phyloP scores from a whole-genome alignment of 257 asterid species.

The Leptodermis oblonga region DNA sequence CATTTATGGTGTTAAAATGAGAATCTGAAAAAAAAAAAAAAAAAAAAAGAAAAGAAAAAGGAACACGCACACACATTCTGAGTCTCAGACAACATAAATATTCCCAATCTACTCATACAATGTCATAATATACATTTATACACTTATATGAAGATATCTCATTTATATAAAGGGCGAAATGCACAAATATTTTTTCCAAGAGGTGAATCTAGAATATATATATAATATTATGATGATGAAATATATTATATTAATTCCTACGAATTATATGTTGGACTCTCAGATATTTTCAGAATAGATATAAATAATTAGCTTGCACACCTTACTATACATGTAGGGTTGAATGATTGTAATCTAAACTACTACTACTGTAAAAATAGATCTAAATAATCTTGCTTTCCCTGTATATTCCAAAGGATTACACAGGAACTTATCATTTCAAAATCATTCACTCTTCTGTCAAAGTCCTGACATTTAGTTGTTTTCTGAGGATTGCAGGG shows the following conservation, averaged over 20 bases:
- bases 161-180: background rate
- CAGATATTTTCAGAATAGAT: background rate
- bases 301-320: background rate
- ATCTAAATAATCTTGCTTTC: background rate
- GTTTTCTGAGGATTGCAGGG: background rate
- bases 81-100: conserved; percentile 5
- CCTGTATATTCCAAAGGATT: background rate
- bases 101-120: background rate
- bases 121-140: background rate
- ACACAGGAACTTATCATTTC: background rate
- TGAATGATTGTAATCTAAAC: background rate
- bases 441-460: background rate
- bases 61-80: too few species aligned
- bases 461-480: background rate
- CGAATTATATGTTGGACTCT: background rate
- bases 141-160: background rate
- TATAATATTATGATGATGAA: background rate
- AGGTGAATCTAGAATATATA: background rate
- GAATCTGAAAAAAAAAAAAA: background rate
- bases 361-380: background rate
- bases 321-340: background rate
- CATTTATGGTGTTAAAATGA: background rate
- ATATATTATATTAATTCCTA: background rate
- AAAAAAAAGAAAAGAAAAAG: background rate
- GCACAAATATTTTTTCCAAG: background rate